These are phyloP conservation scores for Chytriomyces confervae DNA, from an alignment of 192 early-diverging fungal species.

Conservation along the genomic window DNA sequence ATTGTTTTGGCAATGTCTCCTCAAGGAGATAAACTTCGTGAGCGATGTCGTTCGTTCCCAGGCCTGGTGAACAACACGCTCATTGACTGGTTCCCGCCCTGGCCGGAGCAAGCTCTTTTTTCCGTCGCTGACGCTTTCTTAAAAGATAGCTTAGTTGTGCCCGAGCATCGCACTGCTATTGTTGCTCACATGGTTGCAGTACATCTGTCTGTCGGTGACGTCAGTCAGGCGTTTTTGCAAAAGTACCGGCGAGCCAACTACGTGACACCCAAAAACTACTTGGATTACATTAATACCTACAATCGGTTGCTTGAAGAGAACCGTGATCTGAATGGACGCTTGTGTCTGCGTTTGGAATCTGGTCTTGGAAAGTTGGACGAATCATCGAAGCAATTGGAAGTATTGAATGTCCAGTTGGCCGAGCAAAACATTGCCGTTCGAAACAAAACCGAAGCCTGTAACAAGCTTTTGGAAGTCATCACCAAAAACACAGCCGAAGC, in stretches of 20 bases:
- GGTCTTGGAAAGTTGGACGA: conserved; percentile 66
- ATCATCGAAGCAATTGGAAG: conserved; percentile 63
- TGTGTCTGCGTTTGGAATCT: conserved; percentile 60
- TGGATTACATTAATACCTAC: conserved; percentile 68
- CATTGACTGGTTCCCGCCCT: conserved; percentile 69
- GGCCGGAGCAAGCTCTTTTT: conserved; percentile 68
- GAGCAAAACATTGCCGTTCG: conserved; percentile 68
- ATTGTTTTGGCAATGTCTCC: conserved; percentile 69
- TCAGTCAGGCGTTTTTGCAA: conserved; percentile 60
- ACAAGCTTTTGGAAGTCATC: conserved; percentile 68
- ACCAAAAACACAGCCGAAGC: conserved; percentile 64
- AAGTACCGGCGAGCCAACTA: conserved; percentile 66
- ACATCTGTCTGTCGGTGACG: conserved; percentile 59
- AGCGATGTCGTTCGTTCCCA: conserved; percentile 64
- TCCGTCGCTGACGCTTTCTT: conserved; percentile 66
- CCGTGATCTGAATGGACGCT: conserved; percentile 57
- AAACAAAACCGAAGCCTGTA: conserved; percentile 69
- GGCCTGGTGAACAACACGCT: conserved; percentile 71
- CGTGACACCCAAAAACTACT: conserved; percentile 68
- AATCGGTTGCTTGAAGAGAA: conserved; percentile 63
- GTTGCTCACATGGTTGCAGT: conserved; percentile 67
- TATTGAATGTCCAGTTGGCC: conserved; percentile 62
- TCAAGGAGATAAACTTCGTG: conserved; percentile 66
- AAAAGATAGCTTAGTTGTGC: conserved; percentile 52
- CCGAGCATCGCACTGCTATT: conserved; percentile 52